phyloP scores from a whole-genome alignment of 78 protist genomes.

The slime mould (Dictyostelium discoideum) region DNA sequence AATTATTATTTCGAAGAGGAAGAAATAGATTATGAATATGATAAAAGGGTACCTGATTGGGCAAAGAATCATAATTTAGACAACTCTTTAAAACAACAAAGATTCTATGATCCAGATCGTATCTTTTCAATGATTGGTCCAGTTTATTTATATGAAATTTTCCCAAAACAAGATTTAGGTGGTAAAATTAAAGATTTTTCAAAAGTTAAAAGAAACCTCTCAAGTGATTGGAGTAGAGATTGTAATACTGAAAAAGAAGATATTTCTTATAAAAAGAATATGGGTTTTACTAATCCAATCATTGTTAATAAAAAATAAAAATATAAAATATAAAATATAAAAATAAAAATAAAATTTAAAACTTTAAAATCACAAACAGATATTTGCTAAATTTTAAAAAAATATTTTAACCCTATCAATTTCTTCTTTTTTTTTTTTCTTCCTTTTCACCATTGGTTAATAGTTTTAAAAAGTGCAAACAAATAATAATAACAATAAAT shows the following conservation, averaged over 20 bases:
- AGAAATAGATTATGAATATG: constrained; percentile 12
- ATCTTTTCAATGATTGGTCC: not conserved
- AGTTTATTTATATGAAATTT: constrained; percentile 7
- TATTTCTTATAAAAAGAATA: not conserved
- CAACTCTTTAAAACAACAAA: constrained; percentile 1
- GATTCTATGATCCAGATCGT: constrained; percentile 14
- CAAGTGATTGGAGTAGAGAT: constrained; percentile 22
- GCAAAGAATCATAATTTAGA: not conserved
- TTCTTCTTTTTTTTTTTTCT: too few relatives aligned
- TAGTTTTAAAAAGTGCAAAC: too few relatives aligned
- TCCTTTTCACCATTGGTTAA: too few relatives aligned
- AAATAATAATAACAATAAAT: too few relatives aligned
- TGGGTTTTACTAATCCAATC: constrained; percentile 5
- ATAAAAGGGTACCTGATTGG: constrained; percentile 32
- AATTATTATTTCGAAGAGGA: constrained; percentile 26
- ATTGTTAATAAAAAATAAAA: not conserved
- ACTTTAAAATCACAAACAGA: too few relatives aligned
- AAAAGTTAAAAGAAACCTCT: constrained; percentile 2
- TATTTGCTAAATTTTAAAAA: too few relatives aligned
- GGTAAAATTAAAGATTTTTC: not conserved
- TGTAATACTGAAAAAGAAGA: constrained; percentile 2
- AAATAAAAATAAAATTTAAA: not conserved
- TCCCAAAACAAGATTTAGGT: not conserved
- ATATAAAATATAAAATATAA: not conserved
- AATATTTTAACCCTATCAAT: too few relatives aligned